Conservation (phyloP, 345 rosid genomes). For the Salix exigua region DNA sequence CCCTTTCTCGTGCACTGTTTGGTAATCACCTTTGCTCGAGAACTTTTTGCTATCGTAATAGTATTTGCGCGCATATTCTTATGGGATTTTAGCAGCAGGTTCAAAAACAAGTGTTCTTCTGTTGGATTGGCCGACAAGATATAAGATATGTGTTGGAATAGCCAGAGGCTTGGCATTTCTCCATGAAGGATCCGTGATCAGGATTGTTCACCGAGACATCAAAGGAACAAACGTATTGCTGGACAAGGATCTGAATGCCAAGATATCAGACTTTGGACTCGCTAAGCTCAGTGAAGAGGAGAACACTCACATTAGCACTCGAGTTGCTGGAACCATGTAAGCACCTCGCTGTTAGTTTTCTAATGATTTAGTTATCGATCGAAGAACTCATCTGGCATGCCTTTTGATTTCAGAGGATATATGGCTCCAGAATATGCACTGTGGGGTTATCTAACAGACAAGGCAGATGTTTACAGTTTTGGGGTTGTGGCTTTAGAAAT, state of each 20-base stretch:
- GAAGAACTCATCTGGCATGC: neutral
- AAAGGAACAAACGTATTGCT: slow-evolving; percentile 67
- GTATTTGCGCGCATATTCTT: neutral
- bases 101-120: slow-evolving; percentile 27
- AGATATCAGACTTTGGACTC: slow-evolving; percentile 68
- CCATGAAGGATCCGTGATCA: slow-evolving; percentile 65
- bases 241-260: slow-evolving; percentile 48
- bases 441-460: slow-evolving; percentile 46
- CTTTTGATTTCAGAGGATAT: slow-evolving; percentile 37
- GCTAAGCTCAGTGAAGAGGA: slow-evolving; percentile 68
- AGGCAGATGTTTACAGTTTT: slow-evolving; percentile 59
- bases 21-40: slow-evolving; percentile 55
- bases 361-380: no score
- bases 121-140: slow-evolving; percentile 60
- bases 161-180: slow-evolving; percentile 67
- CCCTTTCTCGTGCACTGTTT: slow-evolving; percentile 51
- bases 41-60: slow-evolving; percentile 40
- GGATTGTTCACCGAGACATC: slow-evolving; percentile 71
- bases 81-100: neutral
- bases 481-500: slow-evolving; percentile 51
- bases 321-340: slow-evolving; percentile 67
- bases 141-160: slow-evolving; percentile 58
- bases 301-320: slow-evolving; percentile 65
- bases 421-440: slow-evolving; percentile 62
- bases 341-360: neutral